A percentile compares a stretch with the other conserved stretches of the same genome.
Conservation (phyloP, 352 stramenopile species). For the Phytophthora ohioensis region DNA sequence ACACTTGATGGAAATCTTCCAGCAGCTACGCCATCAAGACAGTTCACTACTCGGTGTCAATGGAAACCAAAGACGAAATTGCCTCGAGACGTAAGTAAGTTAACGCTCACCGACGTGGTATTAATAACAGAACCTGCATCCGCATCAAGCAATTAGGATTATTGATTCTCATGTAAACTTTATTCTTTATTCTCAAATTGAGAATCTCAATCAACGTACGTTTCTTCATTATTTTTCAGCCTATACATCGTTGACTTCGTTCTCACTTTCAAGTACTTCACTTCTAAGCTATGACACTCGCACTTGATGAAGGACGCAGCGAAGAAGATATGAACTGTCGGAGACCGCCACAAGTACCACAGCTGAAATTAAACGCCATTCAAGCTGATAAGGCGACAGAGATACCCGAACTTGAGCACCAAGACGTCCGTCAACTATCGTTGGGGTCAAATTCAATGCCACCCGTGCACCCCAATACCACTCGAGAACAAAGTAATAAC, state of each 20-base stretch:
- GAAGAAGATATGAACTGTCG: conserved; percentile 4
- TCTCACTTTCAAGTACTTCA: conserved; percentile 8
- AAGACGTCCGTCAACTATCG: not conserved
- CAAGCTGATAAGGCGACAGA: not conserved
- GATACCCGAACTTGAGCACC: not conserved
- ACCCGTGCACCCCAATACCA: conserved; percentile 25
- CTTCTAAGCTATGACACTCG: conserved; percentile 5
- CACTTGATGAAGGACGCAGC: conserved; percentile 8
- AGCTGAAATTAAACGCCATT: conserved; percentile 4
- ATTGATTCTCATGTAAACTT: no score
- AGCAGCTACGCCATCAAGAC: conserved; percentile 56
- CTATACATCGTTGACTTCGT: not conserved
- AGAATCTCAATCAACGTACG: not conserved
- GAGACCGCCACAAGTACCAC: not conserved
- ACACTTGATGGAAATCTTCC: conserved; percentile 25
- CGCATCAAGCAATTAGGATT: not conserved
- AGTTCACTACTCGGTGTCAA: conserved; percentile 51
- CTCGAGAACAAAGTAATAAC: conserved; percentile 1
- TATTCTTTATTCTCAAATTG: not conserved
- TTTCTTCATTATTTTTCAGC: not conserved
- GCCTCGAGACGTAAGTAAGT: conserved; percentile 13
- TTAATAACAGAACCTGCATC: not conserved
- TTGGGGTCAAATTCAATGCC: conserved; percentile 8
- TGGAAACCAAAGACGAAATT: conserved; percentile 41
- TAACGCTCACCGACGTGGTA: no score